A percentile compares a stretch with the other conserved stretches of the same genome.
These are phyloP conservation scores for Blastobotrys raffinosifermentans DNA, from an alignment of 1,139 yeast genomes.

Conservation along the genomic window DNA sequence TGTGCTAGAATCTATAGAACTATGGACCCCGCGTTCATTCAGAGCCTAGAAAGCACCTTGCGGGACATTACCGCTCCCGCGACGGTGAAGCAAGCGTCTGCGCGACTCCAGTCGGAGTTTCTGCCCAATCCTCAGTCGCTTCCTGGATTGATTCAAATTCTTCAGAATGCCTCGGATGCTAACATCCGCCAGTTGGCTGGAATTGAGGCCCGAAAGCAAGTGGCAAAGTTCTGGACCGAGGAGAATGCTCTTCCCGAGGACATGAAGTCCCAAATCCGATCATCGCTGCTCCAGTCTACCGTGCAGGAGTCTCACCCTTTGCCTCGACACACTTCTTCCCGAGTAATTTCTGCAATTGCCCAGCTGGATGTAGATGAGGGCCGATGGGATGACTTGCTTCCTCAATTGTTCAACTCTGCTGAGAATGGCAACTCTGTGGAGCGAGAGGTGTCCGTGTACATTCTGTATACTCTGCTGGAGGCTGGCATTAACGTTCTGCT, in stretches of 20 bases:
- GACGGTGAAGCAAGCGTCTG: conserved; percentile 80
- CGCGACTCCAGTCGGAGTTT: conserved; percentile 64
- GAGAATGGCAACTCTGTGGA: conserved; percentile 50
- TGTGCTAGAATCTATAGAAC: conserved; percentile 8
- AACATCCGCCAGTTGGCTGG: conserved; percentile 80
- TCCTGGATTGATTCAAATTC: conserved; percentile 76
- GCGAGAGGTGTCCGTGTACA: conserved; percentile 81
- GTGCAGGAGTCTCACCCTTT: conserved; percentile 59
- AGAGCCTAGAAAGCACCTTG: conserved; percentile 72
- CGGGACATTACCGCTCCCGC: conserved; percentile 71
- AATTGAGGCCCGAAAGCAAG: conserved; percentile 87
- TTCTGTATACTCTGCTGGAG: conserved; percentile 73
- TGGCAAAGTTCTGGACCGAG: conserved; percentile 64
- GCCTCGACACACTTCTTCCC: conserved; percentile 83
- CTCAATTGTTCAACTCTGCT: conserved; percentile 64
- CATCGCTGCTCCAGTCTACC: conserved; percentile 61
- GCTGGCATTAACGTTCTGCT: conserved; percentile 55
- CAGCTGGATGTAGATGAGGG: conserved; percentile 60
- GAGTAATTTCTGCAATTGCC: conserved; percentile 85
- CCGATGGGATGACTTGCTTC: conserved; percentile 75
- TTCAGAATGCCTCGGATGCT: conserved; percentile 59
- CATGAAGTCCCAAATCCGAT: conserved; percentile 46
- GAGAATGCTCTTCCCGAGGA: conserved; percentile 35
- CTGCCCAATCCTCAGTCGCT: conserved; percentile 67
- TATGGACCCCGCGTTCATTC: conserved; percentile 68